phyloP scores from a whole-genome alignment of 768 basidiomycete species.

The Podaxis carcinomalis region DNA sequence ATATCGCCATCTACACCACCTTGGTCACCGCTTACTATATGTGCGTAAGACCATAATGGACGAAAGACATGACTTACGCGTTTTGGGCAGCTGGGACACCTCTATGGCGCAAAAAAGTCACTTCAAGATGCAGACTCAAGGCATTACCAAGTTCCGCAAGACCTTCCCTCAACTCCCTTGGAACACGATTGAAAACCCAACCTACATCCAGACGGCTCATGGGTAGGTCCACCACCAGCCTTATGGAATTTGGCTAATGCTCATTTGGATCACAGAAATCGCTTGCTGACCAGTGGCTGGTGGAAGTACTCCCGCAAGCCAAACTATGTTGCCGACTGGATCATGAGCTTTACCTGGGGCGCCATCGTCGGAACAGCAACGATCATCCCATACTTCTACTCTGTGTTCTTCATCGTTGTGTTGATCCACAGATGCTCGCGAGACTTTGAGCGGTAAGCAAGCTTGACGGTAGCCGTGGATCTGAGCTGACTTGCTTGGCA shows the following conservation, averaged over 20 bases:
- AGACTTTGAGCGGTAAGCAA: constrained; percentile 83
- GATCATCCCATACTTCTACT: constrained; percentile 94
- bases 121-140: constrained; percentile 97
- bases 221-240: constrained; percentile 48
- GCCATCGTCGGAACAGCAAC: constrained; percentile 69
- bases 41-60: constrained; percentile 37
- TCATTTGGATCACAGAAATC: constrained; percentile 50
- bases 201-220: constrained; percentile 89
- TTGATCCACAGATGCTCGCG: constrained; percentile 87
- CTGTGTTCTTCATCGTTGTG: constrained; percentile 92
- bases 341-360: constrained; percentile 83
- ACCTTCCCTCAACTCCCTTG: constrained; percentile 94
- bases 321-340: constrained; percentile 94
- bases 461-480: background rate
- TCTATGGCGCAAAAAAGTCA: constrained; percentile 95
- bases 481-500: constrained; percentile 19
- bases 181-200: constrained; percentile 78
- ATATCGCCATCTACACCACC: constrained; percentile 68
- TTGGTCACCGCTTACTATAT: constrained; percentile 84
- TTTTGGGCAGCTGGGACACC: constrained; percentile 74
- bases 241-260: background rate
- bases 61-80: background rate
- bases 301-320: constrained; percentile 95
- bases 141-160: constrained; percentile 77
- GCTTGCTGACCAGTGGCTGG: constrained; percentile 88